A percentile compares a stretch with the other conserved stretches of the same genome.
Conservation (phyloP, 192 early-diverging fungal species). For the Coemansia sp. region DNA sequence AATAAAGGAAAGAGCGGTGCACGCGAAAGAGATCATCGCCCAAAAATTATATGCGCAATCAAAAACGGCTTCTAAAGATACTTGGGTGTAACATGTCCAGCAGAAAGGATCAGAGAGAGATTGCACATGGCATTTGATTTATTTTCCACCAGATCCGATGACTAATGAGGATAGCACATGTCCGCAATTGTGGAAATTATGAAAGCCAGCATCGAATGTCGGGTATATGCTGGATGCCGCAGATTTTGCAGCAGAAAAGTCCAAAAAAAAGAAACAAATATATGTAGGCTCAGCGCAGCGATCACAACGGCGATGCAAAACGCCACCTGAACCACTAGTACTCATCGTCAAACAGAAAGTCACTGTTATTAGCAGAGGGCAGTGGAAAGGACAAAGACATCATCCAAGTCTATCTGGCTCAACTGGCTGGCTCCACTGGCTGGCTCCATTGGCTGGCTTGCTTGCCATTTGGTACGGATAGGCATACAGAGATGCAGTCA, state of each 20-base stretch:
- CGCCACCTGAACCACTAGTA: slow-evolving; percentile 3
- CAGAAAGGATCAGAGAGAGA: no score
- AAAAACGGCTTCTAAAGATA: neutral
- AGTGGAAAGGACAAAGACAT: neutral
- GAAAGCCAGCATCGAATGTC: no score
- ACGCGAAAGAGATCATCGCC: no score
- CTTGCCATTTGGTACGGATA: no score
- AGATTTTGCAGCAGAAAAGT: neutral
- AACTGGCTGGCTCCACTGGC: no score
- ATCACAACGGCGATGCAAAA: neutral
- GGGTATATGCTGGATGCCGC: neutral
- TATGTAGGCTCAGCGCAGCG: neutral
- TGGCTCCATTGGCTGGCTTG: no score
- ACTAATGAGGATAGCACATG: neutral
- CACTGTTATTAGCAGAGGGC: neutral
- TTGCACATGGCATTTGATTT: no score
- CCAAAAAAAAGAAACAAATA: neutral
- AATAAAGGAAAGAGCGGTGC: no score
- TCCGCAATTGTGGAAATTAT: neutral
- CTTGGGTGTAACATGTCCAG: neutral
- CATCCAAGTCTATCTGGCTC: no score
- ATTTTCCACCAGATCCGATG: neutral
- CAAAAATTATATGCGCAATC: no score
- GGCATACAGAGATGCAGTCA: no score
- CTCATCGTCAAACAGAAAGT: neutral